phyloP scores from a whole-genome alignment of 768 basidiomycete genomes.

The Mycena olivaceomarginata region DNA sequence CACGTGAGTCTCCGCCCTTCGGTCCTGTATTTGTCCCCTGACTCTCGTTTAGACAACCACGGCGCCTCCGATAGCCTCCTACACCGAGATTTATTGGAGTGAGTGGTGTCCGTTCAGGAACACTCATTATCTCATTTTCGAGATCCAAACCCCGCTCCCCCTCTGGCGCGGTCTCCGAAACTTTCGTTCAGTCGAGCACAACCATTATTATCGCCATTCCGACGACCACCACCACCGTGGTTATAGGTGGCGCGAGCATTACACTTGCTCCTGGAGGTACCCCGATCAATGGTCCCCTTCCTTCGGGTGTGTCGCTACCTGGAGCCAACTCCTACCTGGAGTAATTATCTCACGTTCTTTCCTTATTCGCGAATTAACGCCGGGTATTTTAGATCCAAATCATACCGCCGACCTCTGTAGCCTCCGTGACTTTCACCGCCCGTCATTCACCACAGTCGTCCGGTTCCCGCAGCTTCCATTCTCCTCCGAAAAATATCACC shows the following conservation, averaged over 20 bases:
- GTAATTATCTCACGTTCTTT: neutral
- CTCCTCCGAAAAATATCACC: conserved; percentile 23
- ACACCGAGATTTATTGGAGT: conserved; percentile 35
- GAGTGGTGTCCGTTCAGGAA: neutral
- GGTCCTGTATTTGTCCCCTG: neutral
- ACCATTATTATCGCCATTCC: conserved; percentile 21
- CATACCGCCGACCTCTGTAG: neutral
- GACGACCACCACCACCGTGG: conserved; percentile 1
- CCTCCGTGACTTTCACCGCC: conserved; percentile 25
- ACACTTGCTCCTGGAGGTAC: conserved; percentile 30
- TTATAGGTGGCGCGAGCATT: conserved; percentile 1
- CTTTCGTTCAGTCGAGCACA: conserved; percentile 9
- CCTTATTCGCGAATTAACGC: no score
- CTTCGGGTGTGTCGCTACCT: neutral
- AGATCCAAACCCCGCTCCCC: conserved; percentile 34
- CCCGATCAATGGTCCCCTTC: conserved; percentile 15
- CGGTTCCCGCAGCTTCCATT: conserved; percentile 18
- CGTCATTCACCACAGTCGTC: conserved; percentile 15
- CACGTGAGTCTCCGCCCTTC: neutral
- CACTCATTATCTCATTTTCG: neutral
- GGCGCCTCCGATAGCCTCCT: conserved; percentile 4
- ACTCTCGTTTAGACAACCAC: conserved; percentile 3
- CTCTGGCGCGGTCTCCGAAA: conserved; percentile 19
- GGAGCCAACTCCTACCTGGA: conserved; percentile 27
- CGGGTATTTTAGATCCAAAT: neutral